Evolutionary conservation across 495 filamentous ascomycete species (phyloP).

Genomic region (Penicillium bovifimosum): DNA sequence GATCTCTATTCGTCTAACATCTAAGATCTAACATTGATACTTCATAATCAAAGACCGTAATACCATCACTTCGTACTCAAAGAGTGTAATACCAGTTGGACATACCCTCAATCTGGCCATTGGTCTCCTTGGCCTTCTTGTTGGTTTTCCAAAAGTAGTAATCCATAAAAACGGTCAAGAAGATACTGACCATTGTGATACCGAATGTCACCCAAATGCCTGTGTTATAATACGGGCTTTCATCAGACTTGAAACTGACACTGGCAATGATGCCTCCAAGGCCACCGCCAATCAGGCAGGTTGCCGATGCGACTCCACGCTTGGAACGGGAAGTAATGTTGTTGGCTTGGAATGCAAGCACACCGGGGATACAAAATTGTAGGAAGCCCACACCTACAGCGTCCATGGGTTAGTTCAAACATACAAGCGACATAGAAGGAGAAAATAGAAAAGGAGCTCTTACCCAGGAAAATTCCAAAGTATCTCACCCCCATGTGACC

Average conservation of each 20-base stretch:
- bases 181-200: neutral
- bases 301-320: neutral
- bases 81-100: neutral
- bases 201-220: neutral
- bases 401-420: too few species aligned
- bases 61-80: neutral
- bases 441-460: neutral
- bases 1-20: too few species aligned
- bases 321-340: neutral
- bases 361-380: neutral
- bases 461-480: neutral
- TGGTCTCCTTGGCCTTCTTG: neutral
- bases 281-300: neutral
- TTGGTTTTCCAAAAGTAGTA: neutral
- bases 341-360: neutral
- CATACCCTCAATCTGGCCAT: neutral
- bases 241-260: neutral
- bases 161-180: neutral
- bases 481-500: neutral
- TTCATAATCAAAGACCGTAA: neutral
- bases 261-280: neutral
- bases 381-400: neutral
- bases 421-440: too few species aligned
- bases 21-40: neutral
- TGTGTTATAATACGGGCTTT: conserved; percentile 1